Conservation (phyloP, 192 early-diverging fungal species). For the Oehlia diaphana region DNA sequence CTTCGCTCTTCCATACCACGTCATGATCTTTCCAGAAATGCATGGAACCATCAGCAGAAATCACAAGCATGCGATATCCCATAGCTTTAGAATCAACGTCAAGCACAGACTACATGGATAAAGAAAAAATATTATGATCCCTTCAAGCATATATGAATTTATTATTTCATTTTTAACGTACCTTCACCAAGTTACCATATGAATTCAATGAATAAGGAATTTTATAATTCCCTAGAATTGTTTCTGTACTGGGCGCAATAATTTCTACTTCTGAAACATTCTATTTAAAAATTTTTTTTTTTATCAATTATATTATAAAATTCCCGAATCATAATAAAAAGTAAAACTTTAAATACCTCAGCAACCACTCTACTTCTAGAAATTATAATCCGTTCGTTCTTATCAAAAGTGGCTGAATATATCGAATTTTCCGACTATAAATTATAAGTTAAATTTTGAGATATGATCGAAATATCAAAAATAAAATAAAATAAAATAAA, state of each 20-base stretch:
- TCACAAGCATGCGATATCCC: slow-evolving; percentile 45
- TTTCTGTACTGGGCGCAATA: not conserved
- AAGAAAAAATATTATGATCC: slow-evolving; percentile 10
- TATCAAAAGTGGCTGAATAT: slow-evolving; percentile 20
- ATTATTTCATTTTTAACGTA: not conserved
- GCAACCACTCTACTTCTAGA: not conserved
- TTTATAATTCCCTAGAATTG: not conserved
- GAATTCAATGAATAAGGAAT: slow-evolving; percentile 1
- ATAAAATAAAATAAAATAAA: not conserved
- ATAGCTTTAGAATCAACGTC: slow-evolving; percentile 43
- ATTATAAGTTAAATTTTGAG: not conserved
- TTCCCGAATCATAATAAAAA: not conserved
- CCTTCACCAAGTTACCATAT: not conserved
- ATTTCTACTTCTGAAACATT: slow-evolving; percentile 6
- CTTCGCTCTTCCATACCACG: slow-evolving; percentile 80
- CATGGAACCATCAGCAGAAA: slow-evolving; percentile 63
- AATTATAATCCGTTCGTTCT: slow-evolving; percentile 3
- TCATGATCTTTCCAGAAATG: slow-evolving; percentile 48
- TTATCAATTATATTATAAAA: not conserved
- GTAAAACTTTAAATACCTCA: not conserved
- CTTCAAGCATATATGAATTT: not conserved
- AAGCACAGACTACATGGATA: slow-evolving; percentile 26
- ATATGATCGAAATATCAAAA: no score
- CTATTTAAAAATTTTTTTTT: not conserved
- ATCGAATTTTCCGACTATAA: slow-evolving; percentile 15